These are phyloP conservation scores for Clarireedia hainanense DNA, from an alignment of 2,329 filamentous ascomycete species.

Conservation along the genomic window DNA sequence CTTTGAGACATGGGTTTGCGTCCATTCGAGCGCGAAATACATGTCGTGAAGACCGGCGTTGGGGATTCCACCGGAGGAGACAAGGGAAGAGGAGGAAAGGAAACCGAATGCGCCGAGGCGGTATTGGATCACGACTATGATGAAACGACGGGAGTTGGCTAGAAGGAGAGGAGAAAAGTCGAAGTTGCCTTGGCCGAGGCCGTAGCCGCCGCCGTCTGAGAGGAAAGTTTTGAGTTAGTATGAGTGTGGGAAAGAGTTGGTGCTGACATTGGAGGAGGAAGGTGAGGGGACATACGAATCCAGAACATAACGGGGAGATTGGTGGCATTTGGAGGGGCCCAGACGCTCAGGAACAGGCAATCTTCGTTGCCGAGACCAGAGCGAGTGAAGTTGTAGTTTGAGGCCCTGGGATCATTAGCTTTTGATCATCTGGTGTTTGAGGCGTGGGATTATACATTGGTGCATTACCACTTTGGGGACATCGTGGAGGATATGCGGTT, in stretches of 20 bases:
- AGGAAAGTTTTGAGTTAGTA: constrained; percentile 22
- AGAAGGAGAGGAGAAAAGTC: constrained; percentile 35
- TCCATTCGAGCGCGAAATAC: constrained; percentile 49
- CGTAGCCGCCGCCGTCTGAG: constrained; percentile 30
- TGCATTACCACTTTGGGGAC: constrained; percentile 27
- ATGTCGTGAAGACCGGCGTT: constrained; percentile 61
- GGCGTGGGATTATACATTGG: not conserved
- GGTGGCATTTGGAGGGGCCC: constrained; percentile 32
- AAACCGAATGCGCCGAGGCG: constrained; percentile 64
- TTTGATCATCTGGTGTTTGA: not conserved
- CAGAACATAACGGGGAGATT: constrained; percentile 33
- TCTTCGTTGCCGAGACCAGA: constrained; percentile 26
- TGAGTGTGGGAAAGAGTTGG: constrained; percentile 12
- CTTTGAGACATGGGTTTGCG: constrained; percentile 41
- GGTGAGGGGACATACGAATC: constrained; percentile 26
- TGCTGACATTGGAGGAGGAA: not conserved
- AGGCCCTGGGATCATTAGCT: not conserved
- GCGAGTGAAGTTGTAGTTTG: constrained; percentile 10
- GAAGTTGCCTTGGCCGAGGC: constrained; percentile 27
- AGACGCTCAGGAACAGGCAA: constrained; percentile 32
- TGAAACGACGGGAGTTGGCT: constrained; percentile 39
- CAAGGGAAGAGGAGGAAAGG: constrained; percentile 48
- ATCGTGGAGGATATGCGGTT: constrained; percentile 25
- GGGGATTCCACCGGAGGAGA: constrained; percentile 43
- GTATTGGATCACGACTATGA: constrained; percentile 55